Base-by-base conservation (phyloP, 768 basidiomycete species). In the Ephemerocybe angulata region DNA sequence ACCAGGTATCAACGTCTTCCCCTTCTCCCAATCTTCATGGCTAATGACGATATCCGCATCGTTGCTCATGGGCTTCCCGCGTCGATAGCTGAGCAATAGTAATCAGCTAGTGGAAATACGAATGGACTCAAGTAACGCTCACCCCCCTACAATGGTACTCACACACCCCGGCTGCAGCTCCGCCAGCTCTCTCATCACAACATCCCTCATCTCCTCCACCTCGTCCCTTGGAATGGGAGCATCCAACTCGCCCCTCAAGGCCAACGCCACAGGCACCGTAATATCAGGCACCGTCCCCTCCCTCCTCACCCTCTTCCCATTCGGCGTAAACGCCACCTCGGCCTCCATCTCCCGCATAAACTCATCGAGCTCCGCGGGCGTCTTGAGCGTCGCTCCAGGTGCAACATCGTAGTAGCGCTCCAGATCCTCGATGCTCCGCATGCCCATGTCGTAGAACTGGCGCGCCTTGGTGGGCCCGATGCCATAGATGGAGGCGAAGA, bases 11-110 rank as follows among this genome's bases (percentile, higher is more conserved):
- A 79, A 75, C 8, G 66, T 69, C 27, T 63, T 72, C 8, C 77
- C 80, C 4, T 63, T 67, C 40, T 67, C 60, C 50, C 69, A 62
- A 58, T 84, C 77, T 0, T 81, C 74, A 63, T 94, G 90, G 31
- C 86, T 88, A 64, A 96, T 87, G 1, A 97, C 82, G 53, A 98
- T 88, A 63, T 98, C 94, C 28, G 93, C 85, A 64, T 97, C 94
- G 62, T 88, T 90, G 63, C 87, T 90, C 56, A 83, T 70, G 2
- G 71, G 63, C 66, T 96, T 96, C 1, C 94, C 94, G 53, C 94
- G 74, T 27, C 95, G 83, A 70, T 94, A 91, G 4, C 93, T 93
- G 42, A 15, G 33, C 15, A 53, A 6, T 21, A 11, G 52, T 47
- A 21, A 27, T 12, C 25, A 17, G 17, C 53, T 8, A 42, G 41